Conservation (phyloP, 441 rosid genomes). For the Melastoma candidum region DNA sequence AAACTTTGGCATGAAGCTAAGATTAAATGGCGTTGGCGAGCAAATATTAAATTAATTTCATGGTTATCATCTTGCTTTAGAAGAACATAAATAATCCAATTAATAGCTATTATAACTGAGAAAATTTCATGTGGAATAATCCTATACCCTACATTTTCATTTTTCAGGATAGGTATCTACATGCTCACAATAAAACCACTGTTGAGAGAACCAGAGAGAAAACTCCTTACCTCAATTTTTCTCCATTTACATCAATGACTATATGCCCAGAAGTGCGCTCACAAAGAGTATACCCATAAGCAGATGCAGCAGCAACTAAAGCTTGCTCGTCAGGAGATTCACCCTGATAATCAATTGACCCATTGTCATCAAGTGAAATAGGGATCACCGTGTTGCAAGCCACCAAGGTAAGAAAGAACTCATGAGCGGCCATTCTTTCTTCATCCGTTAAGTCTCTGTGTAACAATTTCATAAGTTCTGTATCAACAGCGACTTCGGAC, state of each 20-base stretch:
- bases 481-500: slow-evolving; percentile 45
- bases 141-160: too few species aligned
- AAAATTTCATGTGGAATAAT: too few species aligned
- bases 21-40: too few species aligned
- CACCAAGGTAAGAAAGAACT: slow-evolving; percentile 63
- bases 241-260: slow-evolving; percentile 59
- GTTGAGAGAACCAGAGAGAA: background rate
- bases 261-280: slow-evolving; percentile 82
- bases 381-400: slow-evolving; percentile 77
- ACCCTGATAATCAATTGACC: slow-evolving; percentile 56
- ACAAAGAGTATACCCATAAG: slow-evolving; percentile 64
- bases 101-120: too few species aligned
- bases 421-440: slow-evolving; percentile 50
- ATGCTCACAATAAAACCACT: too few species aligned
- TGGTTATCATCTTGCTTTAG: too few species aligned
- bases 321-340: slow-evolving; percentile 94
- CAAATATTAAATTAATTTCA: too few species aligned
- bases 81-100: too few species aligned
- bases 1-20: too few species aligned
- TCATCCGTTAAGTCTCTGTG: slow-evolving; percentile 42
- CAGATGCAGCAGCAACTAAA: slow-evolving; percentile 68
- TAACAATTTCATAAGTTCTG: slow-evolving; percentile 39
- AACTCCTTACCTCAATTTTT: slow-evolving; percentile 44
- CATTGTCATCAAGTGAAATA: slow-evolving; percentile 28
- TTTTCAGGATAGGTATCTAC: too few species aligned